Conservation (phyloP, 345 rosid species). For the Gossypium ekmanianum region DNA sequence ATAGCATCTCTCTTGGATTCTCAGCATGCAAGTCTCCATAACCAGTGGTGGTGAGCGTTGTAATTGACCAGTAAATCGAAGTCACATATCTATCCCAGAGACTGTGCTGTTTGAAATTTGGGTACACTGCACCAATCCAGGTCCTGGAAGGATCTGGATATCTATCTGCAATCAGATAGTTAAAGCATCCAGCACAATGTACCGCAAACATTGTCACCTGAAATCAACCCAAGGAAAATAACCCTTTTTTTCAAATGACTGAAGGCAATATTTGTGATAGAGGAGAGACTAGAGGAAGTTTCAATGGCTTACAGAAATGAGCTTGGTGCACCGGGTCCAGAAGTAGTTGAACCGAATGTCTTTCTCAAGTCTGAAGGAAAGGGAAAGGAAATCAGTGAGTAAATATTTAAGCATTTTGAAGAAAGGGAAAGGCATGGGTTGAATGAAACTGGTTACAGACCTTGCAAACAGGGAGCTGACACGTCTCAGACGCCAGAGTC, state of each 20-base stretch:
- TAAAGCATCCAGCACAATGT: slow-evolving; percentile 96
- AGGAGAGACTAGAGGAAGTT: slow-evolving; percentile 12
- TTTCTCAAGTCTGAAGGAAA: slow-evolving; percentile 81
- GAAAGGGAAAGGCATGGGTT: slow-evolving; percentile 14
- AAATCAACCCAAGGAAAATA: slow-evolving; percentile 17
- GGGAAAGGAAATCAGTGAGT: slow-evolving; percentile 24
- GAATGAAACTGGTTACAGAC: slow-evolving; percentile 30
- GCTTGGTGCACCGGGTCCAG: slow-evolving; percentile 95
- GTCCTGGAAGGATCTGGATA: slow-evolving; percentile 75
- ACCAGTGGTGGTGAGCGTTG: slow-evolving; percentile 88
- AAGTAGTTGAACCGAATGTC: slow-evolving; percentile 95
- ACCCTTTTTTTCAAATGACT: slow-evolving; percentile 7
- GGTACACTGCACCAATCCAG: slow-evolving; percentile 77
- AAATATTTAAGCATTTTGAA: slow-evolving; percentile 17
- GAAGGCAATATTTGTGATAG: slow-evolving; percentile 5
- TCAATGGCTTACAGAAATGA: slow-evolving; percentile 55
- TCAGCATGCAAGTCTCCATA: slow-evolving; percentile 91
- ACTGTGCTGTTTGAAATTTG: slow-evolving; percentile 62
- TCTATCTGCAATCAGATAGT: slow-evolving; percentile 83
- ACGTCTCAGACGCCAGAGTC: slow-evolving; percentile 96
- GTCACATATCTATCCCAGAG: slow-evolving; percentile 84
- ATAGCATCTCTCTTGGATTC: slow-evolving; percentile 93
- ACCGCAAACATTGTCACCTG: slow-evolving; percentile 91
- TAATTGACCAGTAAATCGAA: slow-evolving; percentile 87
- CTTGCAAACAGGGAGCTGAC: slow-evolving; percentile 94